Base-by-base conservation (phyloP, 2,329 filamentous ascomycete genomes). In the Nigrograna mackinnonii region DNA sequence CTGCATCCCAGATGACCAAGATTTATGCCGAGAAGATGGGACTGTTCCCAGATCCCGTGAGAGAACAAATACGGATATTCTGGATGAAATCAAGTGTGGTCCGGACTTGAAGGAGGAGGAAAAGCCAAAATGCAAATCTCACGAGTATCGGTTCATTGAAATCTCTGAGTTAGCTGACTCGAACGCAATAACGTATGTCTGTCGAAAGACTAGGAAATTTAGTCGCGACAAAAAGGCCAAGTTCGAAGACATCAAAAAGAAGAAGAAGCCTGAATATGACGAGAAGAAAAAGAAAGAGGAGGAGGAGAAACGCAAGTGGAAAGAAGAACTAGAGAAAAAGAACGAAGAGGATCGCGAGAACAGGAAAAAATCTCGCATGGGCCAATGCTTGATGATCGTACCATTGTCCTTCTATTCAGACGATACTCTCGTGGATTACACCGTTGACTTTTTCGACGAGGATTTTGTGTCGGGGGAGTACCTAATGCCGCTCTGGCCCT, bases 371-470 rank as follows among this genome's bases (percentile, higher is more conserved):
- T 28, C 21, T 38, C 12, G 20, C 36, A 7, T 6, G 24, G 13
- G 36, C 18, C 36, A 22, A 6, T 30, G n/a, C n/a, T 28, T 38
- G 6, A 26, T 38, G 36, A 22, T 22, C 36, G 13, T 20, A 9
- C 6, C 7, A 22, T 26, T 16, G 6, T 9, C 6, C n/a, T n/a
- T n/a, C n/a, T n/a, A n/a, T n/a, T n/a, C n/a, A n/a, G n/a, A n/a
- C n/a, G n/a, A n/a, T n/a, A 22, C 33, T 14, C 13, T 16, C 20
- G n/a, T 39, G 37, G 37, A 21, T n/a, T 6, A 14, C 37, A n/a
- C n/a, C n/a, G n/a, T n/a, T n/a, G 37, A 39, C 16, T 39, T 32
- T 21, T 32, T 39, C 26, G 37, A 39, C 28, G 37, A 39, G 19
- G 22, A 33, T 18, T 39, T 33, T 22, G 28, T 39, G 18, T 28